These are phyloP conservation scores for Lipomyces japonicus DNA, from an alignment of 805 yeast species.

Conservation along the genomic window DNA sequence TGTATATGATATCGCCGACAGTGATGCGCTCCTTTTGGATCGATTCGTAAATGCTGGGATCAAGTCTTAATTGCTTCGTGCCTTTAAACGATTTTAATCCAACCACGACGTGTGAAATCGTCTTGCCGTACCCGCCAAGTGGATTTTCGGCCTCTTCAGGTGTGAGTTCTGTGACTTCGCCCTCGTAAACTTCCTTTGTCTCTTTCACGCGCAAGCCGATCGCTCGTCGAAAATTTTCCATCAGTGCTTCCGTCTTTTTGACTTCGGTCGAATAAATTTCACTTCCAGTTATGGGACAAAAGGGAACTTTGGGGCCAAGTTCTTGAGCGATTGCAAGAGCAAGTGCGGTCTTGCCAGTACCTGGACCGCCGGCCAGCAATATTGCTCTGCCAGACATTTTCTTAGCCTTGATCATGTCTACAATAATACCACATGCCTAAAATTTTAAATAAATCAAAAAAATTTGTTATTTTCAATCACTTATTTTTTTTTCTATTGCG, in stretches of 20 bases:
- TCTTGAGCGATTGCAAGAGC: constrained; percentile 72
- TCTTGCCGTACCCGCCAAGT: constrained; percentile 67
- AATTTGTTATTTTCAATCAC: not conserved
- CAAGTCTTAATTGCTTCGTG: constrained; percentile 77
- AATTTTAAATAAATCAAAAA: not conserved
- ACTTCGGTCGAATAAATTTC: constrained; percentile 90
- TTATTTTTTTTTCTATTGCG: constrained; percentile 35
- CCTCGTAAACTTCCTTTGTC: constrained; percentile 96
- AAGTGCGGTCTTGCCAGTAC: constrained; percentile 97
- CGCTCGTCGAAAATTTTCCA: constrained; percentile 93
- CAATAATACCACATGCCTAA: constrained; percentile 86
- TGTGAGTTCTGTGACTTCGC: constrained; percentile 59
- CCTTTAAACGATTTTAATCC: constrained; percentile 79
- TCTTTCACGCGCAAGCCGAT: constrained; percentile 95
- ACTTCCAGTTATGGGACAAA: constrained; percentile 91
- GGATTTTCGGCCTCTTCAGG: not conserved
- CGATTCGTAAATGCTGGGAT: constrained; percentile 37
- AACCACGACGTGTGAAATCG: constrained; percentile 88
- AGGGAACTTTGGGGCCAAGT: constrained; percentile 75
- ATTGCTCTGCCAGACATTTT: constrained; percentile 96
- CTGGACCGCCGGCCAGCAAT: constrained; percentile 94
- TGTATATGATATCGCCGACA: constrained; percentile 94
- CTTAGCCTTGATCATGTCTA: constrained; percentile 90
- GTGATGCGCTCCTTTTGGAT: constrained; percentile 92
- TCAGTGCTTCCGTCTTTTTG: constrained; percentile 91